Evolutionary conservation across 192 early-diverging fungal species (phyloP).

Genomic region (Coemansia brasiliensis): DNA sequence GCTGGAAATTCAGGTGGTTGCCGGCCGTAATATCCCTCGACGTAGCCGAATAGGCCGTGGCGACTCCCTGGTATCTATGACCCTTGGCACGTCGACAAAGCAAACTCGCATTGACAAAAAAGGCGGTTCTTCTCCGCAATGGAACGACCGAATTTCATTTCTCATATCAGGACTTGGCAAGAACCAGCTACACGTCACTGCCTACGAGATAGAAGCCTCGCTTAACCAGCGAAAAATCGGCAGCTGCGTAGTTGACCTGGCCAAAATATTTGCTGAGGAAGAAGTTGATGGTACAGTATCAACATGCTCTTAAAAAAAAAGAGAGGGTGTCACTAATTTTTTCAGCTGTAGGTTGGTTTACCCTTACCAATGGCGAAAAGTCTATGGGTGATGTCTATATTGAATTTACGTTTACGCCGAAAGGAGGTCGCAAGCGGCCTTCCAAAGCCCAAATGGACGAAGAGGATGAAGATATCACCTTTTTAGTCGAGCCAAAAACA

Average conservation of each 20-base stretch:
- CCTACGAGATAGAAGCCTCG: constrained; percentile 42
- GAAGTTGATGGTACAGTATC: constrained; percentile 43
- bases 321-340: background rate
- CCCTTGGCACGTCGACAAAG: constrained; percentile 42
- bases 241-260: constrained; percentile 45
- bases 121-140: constrained; percentile 50
- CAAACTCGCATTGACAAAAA: constrained; percentile 53
- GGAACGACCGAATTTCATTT: constrained; percentile 51
- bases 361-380: constrained; percentile 45
- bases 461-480: constrained; percentile 20
- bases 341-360: constrained; percentile 41
- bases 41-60: constrained; percentile 45
- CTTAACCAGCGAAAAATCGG: constrained; percentile 44
- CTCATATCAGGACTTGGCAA: constrained; percentile 40
- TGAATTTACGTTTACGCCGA: constrained; percentile 51
- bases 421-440: constrained; percentile 29
- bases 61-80: constrained; percentile 46
- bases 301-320: background rate
- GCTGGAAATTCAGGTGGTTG: constrained; percentile 49
- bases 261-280: constrained; percentile 46
- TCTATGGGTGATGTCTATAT: constrained; percentile 48
- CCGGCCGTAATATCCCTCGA: constrained; percentile 49
- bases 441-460: constrained; percentile 13
- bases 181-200: constrained; percentile 38
- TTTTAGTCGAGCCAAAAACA: constrained; percentile 23